These are phyloP conservation scores for Zea luxurians DNA, from an alignment of 176 grass and related monocot species.

Conservation along the genomic window DNA sequence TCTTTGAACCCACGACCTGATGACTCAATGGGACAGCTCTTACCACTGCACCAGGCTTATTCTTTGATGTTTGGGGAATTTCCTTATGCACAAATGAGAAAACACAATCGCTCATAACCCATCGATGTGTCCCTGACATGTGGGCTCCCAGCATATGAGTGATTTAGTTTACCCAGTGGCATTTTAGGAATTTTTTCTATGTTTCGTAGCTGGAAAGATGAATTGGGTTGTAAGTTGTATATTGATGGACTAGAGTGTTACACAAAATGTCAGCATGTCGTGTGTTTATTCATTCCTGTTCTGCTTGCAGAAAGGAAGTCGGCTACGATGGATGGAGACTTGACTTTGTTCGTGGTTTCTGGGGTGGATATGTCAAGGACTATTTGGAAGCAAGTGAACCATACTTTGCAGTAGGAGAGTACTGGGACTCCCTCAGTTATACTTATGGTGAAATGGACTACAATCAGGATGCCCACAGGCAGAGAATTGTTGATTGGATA, in stretches of 20 bases:
- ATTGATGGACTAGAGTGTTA: not conserved
- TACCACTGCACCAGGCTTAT: no score
- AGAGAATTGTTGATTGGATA: constrained; percentile 99
- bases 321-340: constrained; percentile 99
- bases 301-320: constrained; percentile 71
- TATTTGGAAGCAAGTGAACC: constrained; percentile 88
- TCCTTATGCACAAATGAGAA: not conserved
- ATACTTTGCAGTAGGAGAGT: constrained; percentile 95
- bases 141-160: not conserved
- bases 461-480: constrained; percentile 96
- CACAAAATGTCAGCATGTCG: not conserved
- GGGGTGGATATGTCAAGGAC: constrained; percentile 99
- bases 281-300: constrained; percentile 24
- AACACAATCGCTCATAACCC: not conserved
- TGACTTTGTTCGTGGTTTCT: constrained; percentile 98
- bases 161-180: no score
- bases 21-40: no score
- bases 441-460: constrained; percentile 98
- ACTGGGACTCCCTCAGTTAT: constrained; percentile 98
- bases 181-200: not conserved
- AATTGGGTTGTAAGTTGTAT: constrained; percentile 17
- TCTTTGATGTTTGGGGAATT: not conserved
- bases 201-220: constrained; percentile 3
- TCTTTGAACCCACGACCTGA: no score
- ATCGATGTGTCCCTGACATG: not conserved